A percentile compares a stretch with the other conserved stretches of the same genome.
phyloP scores from a whole-genome alignment of 345 rosid species.

The Populus alba region DNA sequence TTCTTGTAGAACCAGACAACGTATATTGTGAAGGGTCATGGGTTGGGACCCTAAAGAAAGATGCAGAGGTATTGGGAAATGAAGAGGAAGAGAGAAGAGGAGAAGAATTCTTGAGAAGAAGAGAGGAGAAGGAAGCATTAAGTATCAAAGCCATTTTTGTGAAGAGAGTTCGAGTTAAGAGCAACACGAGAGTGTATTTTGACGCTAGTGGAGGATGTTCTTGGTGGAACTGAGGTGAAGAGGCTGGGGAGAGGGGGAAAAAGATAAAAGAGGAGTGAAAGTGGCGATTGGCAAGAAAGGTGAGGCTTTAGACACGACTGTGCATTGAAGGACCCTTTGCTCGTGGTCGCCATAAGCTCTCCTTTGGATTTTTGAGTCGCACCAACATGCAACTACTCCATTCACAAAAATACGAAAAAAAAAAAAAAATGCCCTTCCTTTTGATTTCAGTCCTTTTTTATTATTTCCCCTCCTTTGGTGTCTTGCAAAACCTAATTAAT shows the following conservation, averaged over 20 bases:
- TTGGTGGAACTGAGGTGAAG: neutral
- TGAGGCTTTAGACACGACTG: constrained; percentile 65
- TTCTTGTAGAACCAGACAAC: constrained; percentile 14
- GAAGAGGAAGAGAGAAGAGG: constrained; percentile 25
- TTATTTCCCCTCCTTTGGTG: no score
- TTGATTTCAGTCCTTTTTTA: no score
- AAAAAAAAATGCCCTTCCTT: neutral
- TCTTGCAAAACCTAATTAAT: neutral
- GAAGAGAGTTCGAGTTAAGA: constrained; percentile 3
- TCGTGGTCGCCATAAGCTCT: constrained; percentile 39
- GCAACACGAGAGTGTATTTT: neutral
- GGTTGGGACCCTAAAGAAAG: constrained; percentile 21
- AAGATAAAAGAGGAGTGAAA: neutral
- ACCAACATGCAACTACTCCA: neutral
- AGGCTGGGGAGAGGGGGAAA: neutral
- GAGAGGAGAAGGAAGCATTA: constrained; percentile 29
- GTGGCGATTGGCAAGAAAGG: constrained; percentile 38
- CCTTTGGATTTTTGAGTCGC: no score
- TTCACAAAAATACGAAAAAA: neutral
- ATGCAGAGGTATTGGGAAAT: constrained; percentile 3
- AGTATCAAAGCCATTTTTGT: constrained; percentile 39
- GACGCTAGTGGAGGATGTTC: neutral
- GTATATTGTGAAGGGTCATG: constrained; percentile 16
- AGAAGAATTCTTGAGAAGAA: constrained; percentile 10
- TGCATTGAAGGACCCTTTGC: constrained; percentile 1